Percentiles rank a stretch among this genome's conserved stretches.
These are phyloP conservation scores for Agaricus blazei DNA, from an alignment of 768 basidiomycete genomes.

Conservation along the genomic window DNA sequence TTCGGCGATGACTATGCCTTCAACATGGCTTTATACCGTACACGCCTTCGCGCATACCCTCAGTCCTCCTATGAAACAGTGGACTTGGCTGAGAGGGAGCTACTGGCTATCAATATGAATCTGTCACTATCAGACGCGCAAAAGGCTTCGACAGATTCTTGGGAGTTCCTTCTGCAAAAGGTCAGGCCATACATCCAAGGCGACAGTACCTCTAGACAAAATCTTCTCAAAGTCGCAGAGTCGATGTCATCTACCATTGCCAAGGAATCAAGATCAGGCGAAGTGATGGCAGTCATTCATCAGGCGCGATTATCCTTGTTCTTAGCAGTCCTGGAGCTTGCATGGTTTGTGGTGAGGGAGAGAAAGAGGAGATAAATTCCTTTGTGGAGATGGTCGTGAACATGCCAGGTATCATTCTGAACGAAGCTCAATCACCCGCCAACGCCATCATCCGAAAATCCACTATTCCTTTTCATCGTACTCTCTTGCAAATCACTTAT, in stretches of 20 bases:
- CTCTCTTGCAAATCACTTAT: slow-evolving; percentile 75
- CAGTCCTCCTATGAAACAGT: slow-evolving; percentile 21
- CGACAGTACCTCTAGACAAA: slow-evolving; percentile 49
- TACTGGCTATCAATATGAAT: slow-evolving; percentile 81
- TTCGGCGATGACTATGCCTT: slow-evolving; percentile 82
- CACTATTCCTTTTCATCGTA: slow-evolving; percentile 71
- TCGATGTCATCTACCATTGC: slow-evolving; percentile 65
- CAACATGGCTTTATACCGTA: slow-evolving; percentile 51
- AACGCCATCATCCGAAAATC: slow-evolving; percentile 64
- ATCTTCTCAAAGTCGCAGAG: slow-evolving; percentile 52
- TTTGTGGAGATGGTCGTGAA: slow-evolving; percentile 61
- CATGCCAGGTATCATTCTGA: slow-evolving; percentile 61
- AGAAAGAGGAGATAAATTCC: slow-evolving; percentile 45
- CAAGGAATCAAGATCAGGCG: slow-evolving; percentile 64
- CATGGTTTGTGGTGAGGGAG: slow-evolving; percentile 65
- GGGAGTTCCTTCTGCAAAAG: slow-evolving; percentile 68
- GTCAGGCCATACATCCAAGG: slow-evolving; percentile 60
- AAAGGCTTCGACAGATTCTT: slow-evolving; percentile 67
- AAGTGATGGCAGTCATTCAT: slow-evolving; percentile 83
- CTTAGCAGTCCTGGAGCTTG: slow-evolving; percentile 72
- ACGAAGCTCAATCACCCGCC: slow-evolving; percentile 68
- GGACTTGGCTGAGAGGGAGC: slow-evolving; percentile 48
- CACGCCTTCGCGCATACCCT: slow-evolving; percentile 53
- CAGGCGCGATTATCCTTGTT: slow-evolving; percentile 69
- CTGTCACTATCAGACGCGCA: slow-evolving; percentile 82